Percentiles rank a stretch among this genome's conserved stretches.
phyloP scores from a whole-genome alignment of 139 green algal species.

The Asterochloris erici region DNA sequence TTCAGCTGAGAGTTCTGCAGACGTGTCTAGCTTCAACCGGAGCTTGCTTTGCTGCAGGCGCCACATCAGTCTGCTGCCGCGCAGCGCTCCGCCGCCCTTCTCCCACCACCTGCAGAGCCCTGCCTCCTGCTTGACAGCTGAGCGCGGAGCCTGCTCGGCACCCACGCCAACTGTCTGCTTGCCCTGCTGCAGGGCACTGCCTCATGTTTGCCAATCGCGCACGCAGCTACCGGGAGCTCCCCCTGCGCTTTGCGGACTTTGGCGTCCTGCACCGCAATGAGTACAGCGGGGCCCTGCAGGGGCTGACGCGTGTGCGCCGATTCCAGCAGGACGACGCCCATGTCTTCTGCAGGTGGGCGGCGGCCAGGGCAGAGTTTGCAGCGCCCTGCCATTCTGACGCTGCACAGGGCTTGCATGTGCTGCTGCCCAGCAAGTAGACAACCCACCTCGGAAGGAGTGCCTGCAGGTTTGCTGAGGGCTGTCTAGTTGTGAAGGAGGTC shows the following conservation, averaged over 20 bases:
- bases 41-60: no score
- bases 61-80: background rate
- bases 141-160: background rate
- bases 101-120: background rate
- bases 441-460: no score
- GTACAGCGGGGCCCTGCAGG: constrained; percentile 76
- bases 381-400: no score
- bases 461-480: no score
- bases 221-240: constrained; percentile 94
- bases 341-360: constrained; percentile 88
- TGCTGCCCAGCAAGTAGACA: no score
- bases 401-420: no score
- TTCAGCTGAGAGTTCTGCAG: no score
- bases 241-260: constrained; percentile 94
- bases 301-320: constrained; percentile 88
- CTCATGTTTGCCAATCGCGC: constrained; percentile 88
- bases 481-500: no score
- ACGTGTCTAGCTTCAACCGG: no score
- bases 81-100: no score
- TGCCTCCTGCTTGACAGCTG: background rate
- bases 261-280: constrained; percentile 97
- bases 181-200: constrained; percentile 78
- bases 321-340: constrained; percentile 99
- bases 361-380: no score
- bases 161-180: background rate